These are phyloP conservation scores for Boletus vinaceobasis DNA, from an alignment of 768 basidiomycete genomes.

Conservation along the genomic window DNA sequence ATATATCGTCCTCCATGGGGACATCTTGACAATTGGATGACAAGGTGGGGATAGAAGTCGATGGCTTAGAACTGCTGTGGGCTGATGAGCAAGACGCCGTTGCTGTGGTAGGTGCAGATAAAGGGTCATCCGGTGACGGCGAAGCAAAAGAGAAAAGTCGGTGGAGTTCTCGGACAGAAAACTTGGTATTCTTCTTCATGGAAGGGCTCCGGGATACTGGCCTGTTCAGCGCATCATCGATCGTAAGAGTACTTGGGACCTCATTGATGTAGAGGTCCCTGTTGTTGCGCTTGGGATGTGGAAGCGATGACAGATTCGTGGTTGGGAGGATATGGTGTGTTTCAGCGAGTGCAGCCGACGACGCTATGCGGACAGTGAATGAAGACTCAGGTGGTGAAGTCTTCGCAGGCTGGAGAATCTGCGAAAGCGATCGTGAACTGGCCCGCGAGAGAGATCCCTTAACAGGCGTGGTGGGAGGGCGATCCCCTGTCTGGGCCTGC, in stretches of 20 bases:
- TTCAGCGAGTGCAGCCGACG: constrained; percentile 23
- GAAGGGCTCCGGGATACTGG: constrained; percentile 37
- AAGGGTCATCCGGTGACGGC: constrained; percentile 13
- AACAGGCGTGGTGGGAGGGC: constrained; percentile 11
- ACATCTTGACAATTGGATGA: constrained; percentile 17
- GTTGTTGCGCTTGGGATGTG: constrained; percentile 19
- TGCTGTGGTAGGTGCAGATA: not conserved
- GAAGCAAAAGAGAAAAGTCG: constrained; percentile 31
- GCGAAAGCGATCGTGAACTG: constrained; percentile 33
- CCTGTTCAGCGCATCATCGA: constrained; percentile 14
- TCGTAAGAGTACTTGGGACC: constrained; percentile 7
- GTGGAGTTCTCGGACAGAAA: constrained; percentile 38
- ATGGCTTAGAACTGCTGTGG: not conserved
- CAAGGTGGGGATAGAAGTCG: constrained; percentile 10
- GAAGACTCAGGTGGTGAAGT: constrained; percentile 27
- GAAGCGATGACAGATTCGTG: constrained; percentile 8
- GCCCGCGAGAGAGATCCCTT: constrained; percentile 27
- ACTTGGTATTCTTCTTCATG: constrained; percentile 23
- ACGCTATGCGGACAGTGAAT: constrained; percentile 22
- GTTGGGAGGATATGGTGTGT: not conserved
- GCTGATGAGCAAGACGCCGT: not conserved
- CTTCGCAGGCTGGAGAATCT: constrained; percentile 22
- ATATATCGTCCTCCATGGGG: constrained; percentile 16
- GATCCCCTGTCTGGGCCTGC: constrained; percentile 12
- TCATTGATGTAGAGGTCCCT: constrained; percentile 23